Evolutionary conservation across 768 basidiomycete species (phyloP).

Genomic region (Clitopilus hobsonii): DNA sequence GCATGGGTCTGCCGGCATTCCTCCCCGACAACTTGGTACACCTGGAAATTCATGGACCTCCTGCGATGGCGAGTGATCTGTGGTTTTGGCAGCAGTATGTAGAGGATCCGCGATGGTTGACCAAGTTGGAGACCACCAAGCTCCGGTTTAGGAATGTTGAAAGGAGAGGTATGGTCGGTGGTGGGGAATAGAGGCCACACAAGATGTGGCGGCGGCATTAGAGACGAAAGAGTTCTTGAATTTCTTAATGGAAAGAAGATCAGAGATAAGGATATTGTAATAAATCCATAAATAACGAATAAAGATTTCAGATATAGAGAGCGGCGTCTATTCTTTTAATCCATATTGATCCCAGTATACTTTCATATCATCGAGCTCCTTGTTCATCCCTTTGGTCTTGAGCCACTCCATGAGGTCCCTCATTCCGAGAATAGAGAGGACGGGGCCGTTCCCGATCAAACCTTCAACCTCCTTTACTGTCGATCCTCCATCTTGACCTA

Average conservation of each 20-base stretch:
- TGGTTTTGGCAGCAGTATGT: neutral
- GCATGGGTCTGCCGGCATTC: neutral
- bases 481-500: slow-evolving; percentile 67
- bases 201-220: neutral
- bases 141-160: neutral
- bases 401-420: slow-evolving; percentile 83
- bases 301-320: neutral
- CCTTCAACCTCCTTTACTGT: slow-evolving; percentile 82
- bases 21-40: neutral
- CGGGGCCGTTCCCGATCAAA: slow-evolving; percentile 64
- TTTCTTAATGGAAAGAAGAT: neutral
- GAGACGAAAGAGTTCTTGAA: neutral
- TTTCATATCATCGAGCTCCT: slow-evolving; percentile 68
- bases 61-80: neutral
- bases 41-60: neutral
- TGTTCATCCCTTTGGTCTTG: slow-evolving; percentile 56
- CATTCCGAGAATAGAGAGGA: slow-evolving; percentile 82
- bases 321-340: slow-evolving; percentile 33
- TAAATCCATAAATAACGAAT: neutral
- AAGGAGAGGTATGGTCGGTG: neutral
- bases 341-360: slow-evolving; percentile 76
- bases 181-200: neutral
- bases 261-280: neutral
- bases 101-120: neutral
- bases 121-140: neutral